Evolutionary conservation across 1,284 basidiomycete genomes (phyloP).

Genomic region (Violaceomyces palustris): DNA sequence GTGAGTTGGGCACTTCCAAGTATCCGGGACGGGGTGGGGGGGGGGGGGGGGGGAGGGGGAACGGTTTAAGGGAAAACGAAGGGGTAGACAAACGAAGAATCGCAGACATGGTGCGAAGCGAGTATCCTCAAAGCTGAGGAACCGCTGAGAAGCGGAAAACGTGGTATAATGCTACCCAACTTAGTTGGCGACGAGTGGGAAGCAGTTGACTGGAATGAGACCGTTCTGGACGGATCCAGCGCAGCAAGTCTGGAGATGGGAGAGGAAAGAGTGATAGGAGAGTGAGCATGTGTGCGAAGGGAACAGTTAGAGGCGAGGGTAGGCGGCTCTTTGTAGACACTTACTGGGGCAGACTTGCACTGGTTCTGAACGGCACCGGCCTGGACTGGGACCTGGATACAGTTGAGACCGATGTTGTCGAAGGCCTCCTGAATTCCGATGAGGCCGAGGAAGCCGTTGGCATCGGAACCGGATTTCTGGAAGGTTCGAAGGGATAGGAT

Average conservation of each 20-base stretch:
- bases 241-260: slow-evolving; percentile 35
- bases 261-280: neutral
- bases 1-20: too few relatives aligned
- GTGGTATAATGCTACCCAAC: too few relatives aligned
- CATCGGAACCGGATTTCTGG: slow-evolving; percentile 24
- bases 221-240: slow-evolving; percentile 29
- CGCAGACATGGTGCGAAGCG: too few relatives aligned
- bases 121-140: too few relatives aligned
- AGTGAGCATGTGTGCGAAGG: neutral
- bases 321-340: too few relatives aligned
- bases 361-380: slow-evolving; percentile 8
- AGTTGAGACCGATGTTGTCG: slow-evolving; percentile 35
- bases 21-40: too few relatives aligned
- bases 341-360: slow-evolving; percentile 4
- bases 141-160: too few relatives aligned
- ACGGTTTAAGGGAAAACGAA: too few relatives aligned
- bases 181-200: slow-evolving; percentile 34
- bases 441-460: slow-evolving; percentile 25
- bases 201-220: slow-evolving; percentile 34
- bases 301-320: neutral
- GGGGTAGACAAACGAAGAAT: too few relatives aligned
- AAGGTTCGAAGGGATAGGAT: slow-evolving; percentile 3
- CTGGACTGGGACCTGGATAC: slow-evolving; percentile 21
- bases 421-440: slow-evolving; percentile 28
- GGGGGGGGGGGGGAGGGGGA: too few relatives aligned